Conservation (phyloP, 805 yeast genomes). For the Lachancea mirantina region DNA sequence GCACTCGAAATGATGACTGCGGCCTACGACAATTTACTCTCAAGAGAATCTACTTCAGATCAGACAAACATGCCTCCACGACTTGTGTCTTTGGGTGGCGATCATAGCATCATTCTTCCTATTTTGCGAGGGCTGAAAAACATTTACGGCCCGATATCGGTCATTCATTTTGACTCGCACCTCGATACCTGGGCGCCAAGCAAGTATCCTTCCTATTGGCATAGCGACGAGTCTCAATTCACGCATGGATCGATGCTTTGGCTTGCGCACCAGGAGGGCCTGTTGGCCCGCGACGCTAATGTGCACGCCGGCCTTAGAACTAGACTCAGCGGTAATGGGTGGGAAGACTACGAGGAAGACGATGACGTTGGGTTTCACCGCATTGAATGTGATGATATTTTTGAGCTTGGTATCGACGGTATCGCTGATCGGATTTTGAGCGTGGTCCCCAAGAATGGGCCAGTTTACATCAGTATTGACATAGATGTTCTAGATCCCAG, state of each 20-base stretch:
- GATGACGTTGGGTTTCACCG: constrained; percentile 60
- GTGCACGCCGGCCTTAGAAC: constrained; percentile 76
- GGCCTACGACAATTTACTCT: constrained; percentile 48
- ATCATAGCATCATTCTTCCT: constrained; percentile 70
- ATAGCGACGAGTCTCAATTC: constrained; percentile 49
- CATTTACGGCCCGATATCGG: constrained; percentile 59
- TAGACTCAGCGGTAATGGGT: constrained; percentile 53
- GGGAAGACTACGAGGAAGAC: constrained; percentile 61
- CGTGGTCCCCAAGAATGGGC: constrained; percentile 53
- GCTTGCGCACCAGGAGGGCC: constrained; percentile 68
- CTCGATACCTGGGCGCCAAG: constrained; percentile 76
- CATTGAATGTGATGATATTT: constrained; percentile 65
- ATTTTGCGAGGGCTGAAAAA: constrained; percentile 58
- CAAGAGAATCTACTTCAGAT: constrained; percentile 22
- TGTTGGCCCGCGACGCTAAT: constrained; percentile 47
- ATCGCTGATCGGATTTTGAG: constrained; percentile 47
- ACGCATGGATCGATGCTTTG: constrained; percentile 86
- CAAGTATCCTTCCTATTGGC: constrained; percentile 59
- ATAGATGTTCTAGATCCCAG: constrained; percentile 72
- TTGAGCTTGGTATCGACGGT: constrained; percentile 55
- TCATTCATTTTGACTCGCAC: constrained; percentile 81
- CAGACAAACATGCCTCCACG: constrained; percentile 43
- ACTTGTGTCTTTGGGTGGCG: constrained; percentile 72
- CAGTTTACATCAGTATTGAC: constrained; percentile 75
- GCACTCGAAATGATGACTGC: constrained; percentile 57